Conservation (phyloP, 1,284 basidiomycete species). For the Lentinula novae-zelandiae region DNA sequence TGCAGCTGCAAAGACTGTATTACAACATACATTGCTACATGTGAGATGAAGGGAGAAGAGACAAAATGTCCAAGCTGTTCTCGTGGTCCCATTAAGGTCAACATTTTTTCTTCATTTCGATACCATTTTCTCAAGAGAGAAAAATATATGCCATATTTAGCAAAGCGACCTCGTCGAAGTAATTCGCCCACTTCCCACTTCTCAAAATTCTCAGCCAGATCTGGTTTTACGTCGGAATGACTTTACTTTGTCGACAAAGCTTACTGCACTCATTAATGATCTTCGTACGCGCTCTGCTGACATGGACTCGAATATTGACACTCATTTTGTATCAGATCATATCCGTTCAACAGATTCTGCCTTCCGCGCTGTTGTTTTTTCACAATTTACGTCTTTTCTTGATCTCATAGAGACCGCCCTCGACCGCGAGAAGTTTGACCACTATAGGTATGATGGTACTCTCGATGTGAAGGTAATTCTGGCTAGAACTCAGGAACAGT, state of each 20-base stretch:
- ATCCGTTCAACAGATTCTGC: constrained; percentile 69
- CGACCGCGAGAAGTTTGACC: constrained; percentile 69
- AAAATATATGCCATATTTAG: constrained; percentile 25
- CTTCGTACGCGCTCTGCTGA: constrained; percentile 43
- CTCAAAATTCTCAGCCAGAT: constrained; percentile 38
- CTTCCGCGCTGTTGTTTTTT: constrained; percentile 87
- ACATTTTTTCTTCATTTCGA: constrained; percentile 2
- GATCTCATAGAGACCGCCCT: constrained; percentile 80
- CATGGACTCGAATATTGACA: background rate
- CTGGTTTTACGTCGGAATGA: constrained; percentile 74
- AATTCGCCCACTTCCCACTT: constrained; percentile 37
- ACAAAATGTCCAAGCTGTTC: constrained; percentile 72
- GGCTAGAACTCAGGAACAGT: background rate
- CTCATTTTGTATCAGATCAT: constrained; percentile 36
- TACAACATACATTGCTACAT: constrained; percentile 59
- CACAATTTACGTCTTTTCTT: constrained; percentile 82
- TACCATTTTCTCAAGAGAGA: background rate
- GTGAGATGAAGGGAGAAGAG: constrained; percentile 63
- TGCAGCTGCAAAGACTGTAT: constrained; percentile 83
- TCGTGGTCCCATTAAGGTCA: constrained; percentile 59
- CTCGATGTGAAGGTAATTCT: constrained; percentile 71
- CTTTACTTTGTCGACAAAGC: constrained; percentile 85
- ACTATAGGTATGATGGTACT: constrained; percentile 89
- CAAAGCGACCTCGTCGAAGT: constrained; percentile 66
- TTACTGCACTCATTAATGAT: constrained; percentile 69